These are phyloP conservation scores for Pseudomonodictys pantanalensis DNA, from an alignment of 495 filamentous ascomycete genomes.

Conservation along the genomic window DNA sequence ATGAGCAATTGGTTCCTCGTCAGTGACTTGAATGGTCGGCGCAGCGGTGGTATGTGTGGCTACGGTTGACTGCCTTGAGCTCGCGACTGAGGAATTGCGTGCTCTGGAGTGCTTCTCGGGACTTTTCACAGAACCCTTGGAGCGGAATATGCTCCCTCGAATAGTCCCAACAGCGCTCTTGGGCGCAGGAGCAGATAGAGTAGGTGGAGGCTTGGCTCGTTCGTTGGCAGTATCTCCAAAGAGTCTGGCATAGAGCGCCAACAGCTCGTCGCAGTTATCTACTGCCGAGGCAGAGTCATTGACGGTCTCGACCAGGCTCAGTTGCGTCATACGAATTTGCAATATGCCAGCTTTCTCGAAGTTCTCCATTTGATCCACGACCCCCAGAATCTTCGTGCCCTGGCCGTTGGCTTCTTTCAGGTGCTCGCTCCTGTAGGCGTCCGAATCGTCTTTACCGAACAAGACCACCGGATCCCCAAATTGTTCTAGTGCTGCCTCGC, in stretches of 20 bases:
- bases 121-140: conserved; percentile 41
- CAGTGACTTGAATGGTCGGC: conserved; percentile 42
- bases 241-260: conserved; percentile 74
- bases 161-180: conserved; percentile 69
- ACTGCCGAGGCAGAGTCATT: conserved; percentile 81
- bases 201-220: conserved; percentile 20
- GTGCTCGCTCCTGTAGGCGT: conserved; percentile 33
- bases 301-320: conserved; percentile 75
- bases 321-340: conserved; percentile 90
- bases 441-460: conserved; percentile 33
- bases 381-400: conserved; percentile 34
- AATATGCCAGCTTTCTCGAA: conserved; percentile 78
- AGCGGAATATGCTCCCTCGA: conserved; percentile 70
- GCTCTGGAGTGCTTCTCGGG: not conserved
- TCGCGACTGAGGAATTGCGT: conserved; percentile 20
- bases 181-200: conserved; percentile 29
- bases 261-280: conserved; percentile 75
- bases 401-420: conserved; percentile 22
- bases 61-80: conserved; percentile 31
- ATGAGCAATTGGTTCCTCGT: conserved; percentile 33
- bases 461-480: conserved; percentile 50
- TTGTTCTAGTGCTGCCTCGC: conserved; percentile 86
- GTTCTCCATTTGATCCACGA: conserved; percentile 70
- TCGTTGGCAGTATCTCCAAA: conserved; percentile 59
- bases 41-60: conserved; percentile 29